Evolutionary conservation across 2,329 filamentous ascomycete genomes (phyloP).

Genomic region (Biscogniauxia marginata): DNA sequence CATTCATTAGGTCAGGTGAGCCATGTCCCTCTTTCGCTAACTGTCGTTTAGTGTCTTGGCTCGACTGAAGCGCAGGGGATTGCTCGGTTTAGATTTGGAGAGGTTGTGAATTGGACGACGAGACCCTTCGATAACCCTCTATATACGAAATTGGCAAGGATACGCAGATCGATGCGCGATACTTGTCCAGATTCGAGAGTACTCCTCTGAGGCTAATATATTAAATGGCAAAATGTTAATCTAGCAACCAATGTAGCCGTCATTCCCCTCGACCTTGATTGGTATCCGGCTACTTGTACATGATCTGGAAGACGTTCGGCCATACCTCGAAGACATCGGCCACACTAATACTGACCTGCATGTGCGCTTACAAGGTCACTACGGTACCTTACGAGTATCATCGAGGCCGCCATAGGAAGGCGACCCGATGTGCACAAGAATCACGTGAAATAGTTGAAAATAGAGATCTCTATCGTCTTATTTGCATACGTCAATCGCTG

Average conservation of each 20-base stretch:
- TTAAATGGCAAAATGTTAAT: constrained; percentile 26
- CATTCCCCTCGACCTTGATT: constrained; percentile 12
- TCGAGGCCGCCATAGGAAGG: background rate
- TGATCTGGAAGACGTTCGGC: constrained; percentile 17
- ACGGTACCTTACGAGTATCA: background rate
- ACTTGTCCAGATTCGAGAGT: constrained; percentile 15
- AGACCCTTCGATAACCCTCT: constrained; percentile 13
- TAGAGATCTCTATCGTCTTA: constrained; percentile 17
- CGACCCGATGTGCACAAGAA: constrained; percentile 16
- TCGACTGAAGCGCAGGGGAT: background rate
- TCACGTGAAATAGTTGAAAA: constrained; percentile 19
- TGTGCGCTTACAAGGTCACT: background rate
- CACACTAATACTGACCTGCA: constrained; percentile 9
- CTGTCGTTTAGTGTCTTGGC: background rate
- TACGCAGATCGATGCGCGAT: constrained; percentile 21
- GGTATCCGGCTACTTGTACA: constrained; percentile 9
- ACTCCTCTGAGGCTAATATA: constrained; percentile 18
- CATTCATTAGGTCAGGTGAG: constrained; percentile 16
- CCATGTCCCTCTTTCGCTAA: background rate
- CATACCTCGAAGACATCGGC: constrained; percentile 15
- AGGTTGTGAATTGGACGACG: constrained; percentile 13
- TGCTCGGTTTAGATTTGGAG: constrained; percentile 8
- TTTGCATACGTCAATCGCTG: constrained; percentile 18
- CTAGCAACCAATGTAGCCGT: constrained; percentile 21
- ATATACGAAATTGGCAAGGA: constrained; percentile 17